Evolutionary conservation across 139 green algal species (phyloP), one percentile per base, ranked within the genome.

Genomic region (Zygnema circumcarinatum): DNA sequence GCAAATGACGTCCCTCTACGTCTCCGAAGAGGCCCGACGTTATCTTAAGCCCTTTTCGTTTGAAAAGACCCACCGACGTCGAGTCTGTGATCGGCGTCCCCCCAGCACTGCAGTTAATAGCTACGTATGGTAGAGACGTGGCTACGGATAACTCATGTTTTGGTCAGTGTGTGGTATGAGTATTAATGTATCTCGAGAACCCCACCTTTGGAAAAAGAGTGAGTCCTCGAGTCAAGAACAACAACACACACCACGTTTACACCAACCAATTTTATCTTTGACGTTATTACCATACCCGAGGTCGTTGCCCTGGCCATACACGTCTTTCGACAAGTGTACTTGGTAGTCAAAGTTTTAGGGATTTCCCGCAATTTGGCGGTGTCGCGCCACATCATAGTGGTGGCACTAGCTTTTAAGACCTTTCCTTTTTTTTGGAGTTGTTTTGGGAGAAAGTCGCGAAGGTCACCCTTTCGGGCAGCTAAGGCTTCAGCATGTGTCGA

Each of bases 401-500:
- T 68, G 22, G 31, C 31, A 82, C 74, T 82, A 82, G 74, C 31
- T 82, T 82, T 82, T 67, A 68, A 62, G 35, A 16, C 29, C 21
- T 25, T 25, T 82, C 74, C 62, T 11, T 82, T 39, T 82, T 82
- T 68, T 68, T 82, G 39, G 22, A 32, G 74, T 82, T 39, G 56
- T 22, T 41, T 31, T 22, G 31, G 31, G 39, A 82, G 29, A 82
- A 20, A 41, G 33, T 25, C 20, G 16, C 93, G 96, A 96, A 94
- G 95, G 92, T 95, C 93, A 72, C 54, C 54, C 29, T 72, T 72
- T 72, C 54, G 29, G 54, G 54, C 54, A 72, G 54, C 54, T 72
- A 72, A 72, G 54, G 54, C 54, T 72, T 72, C 54, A 25, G 29
- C 25, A 33, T 33, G 25, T 29, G 54, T 72, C n/a, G 54, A 72